Evolutionary conservation across 805 yeast species (phyloP).

Genomic region (Hanseniaspora taiwanica): DNA sequence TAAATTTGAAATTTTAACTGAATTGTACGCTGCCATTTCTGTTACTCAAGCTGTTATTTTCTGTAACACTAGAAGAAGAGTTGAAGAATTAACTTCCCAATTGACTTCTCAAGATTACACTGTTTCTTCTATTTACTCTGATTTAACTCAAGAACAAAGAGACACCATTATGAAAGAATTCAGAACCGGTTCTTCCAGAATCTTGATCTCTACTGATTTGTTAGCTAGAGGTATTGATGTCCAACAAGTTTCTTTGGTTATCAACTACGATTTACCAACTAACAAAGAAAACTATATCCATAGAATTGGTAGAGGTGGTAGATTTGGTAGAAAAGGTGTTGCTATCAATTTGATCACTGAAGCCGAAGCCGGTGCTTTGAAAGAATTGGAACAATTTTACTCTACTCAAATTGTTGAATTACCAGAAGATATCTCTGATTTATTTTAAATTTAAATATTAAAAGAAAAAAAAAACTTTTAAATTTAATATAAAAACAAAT

Average conservation of each 20-base stretch:
- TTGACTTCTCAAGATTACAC: slow-evolving; percentile 75
- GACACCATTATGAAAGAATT: slow-evolving; percentile 92
- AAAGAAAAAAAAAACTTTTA: background rate
- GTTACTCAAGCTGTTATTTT: slow-evolving; percentile 96
- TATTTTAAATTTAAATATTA: slow-evolving; percentile 4
- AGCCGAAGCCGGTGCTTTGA: slow-evolving; percentile 60
- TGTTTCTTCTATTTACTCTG: slow-evolving; percentile 94
- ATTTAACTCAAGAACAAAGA: slow-evolving; percentile 89
- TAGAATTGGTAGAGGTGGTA: slow-evolving; percentile 95
- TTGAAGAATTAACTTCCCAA: slow-evolving; percentile 75
- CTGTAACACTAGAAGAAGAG: slow-evolving; percentile 94
- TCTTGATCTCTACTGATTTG: slow-evolving; percentile 89
- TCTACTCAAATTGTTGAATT: slow-evolving; percentile 62
- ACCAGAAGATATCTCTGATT: slow-evolving; percentile 61
- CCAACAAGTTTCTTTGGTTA: slow-evolving; percentile 91
- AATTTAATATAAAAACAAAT: no score
- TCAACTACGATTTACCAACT: slow-evolving; percentile 86
- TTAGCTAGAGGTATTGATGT: slow-evolving; percentile 99
- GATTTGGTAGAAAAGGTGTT: slow-evolving; percentile 97
- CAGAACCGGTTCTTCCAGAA: slow-evolving; percentile 86
- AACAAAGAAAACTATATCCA: slow-evolving; percentile 94
- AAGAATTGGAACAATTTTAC: slow-evolving; percentile 64
- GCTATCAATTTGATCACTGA: slow-evolving; percentile 88
- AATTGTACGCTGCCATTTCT: slow-evolving; percentile 85
- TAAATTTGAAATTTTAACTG: slow-evolving; percentile 91